A percentile compares a stretch with the other conserved stretches of the same genome.
phyloP scores from a whole-genome alignment of 1,139 yeast species.

The Blastobotrys arbuscula region DNA sequence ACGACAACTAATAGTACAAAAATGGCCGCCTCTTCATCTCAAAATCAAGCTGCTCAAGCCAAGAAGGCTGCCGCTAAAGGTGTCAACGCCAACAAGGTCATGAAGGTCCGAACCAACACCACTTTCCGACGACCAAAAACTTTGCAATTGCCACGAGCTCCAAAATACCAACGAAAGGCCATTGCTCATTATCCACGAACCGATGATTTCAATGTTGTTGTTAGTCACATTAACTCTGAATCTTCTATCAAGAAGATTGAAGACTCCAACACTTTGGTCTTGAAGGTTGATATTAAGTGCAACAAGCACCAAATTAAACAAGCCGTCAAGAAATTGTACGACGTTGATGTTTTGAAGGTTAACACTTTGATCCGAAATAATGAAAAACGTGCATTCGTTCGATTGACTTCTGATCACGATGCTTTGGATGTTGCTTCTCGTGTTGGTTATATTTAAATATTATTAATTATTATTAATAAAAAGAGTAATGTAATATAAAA shows the following conservation, averaged over 20 bases:
- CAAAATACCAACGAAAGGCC: slow-evolving; percentile 92
- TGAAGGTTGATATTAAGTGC: slow-evolving; percentile 95
- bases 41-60: slow-evolving; percentile 84
- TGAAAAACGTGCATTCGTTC: slow-evolving; percentile 99
- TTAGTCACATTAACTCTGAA: slow-evolving; percentile 96
- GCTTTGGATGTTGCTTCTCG: slow-evolving; percentile 99
- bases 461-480: background rate
- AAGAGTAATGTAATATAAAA: slow-evolving; percentile 7
- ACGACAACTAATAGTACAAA: background rate
- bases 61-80: slow-evolving; percentile 99
- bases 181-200: slow-evolving; percentile 97
- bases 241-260: slow-evolving; percentile 99
- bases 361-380: slow-evolving; percentile 98
- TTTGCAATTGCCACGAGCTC: slow-evolving; percentile 85
- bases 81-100: slow-evolving; percentile 83
- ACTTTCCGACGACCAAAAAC: slow-evolving; percentile 98
- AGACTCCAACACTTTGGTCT: slow-evolving; percentile 98
- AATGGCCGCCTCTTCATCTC: slow-evolving; percentile 22
- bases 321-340: slow-evolving; percentile 97
- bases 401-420: slow-evolving; percentile 98
- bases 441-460: slow-evolving; percentile 87
- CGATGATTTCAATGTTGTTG: slow-evolving; percentile 93
- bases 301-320: slow-evolving; percentile 98
- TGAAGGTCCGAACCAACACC: slow-evolving; percentile 91
- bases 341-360: slow-evolving; percentile 88